Evolutionary conservation across 1,284 basidiomycete genomes (phyloP), one percentile per base, ranked within the genome.

Genomic region (Cerioporus squamosus): DNA sequence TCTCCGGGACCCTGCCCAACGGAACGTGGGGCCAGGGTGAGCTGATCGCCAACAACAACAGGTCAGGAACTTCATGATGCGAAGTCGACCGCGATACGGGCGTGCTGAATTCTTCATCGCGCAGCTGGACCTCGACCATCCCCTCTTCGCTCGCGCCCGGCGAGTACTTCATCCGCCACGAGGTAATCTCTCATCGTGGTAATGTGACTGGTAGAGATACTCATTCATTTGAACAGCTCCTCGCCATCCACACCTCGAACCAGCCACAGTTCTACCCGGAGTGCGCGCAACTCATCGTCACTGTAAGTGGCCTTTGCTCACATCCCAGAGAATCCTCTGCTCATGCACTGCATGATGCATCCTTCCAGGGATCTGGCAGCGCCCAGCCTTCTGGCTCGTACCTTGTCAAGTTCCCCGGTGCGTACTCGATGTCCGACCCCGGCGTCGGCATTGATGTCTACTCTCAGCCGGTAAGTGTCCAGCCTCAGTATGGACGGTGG

Each of bases 261-360:
- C 69, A 71, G 55, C 74, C 72, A 7, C 74, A 75, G 55, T 77
- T 77, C 67, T 77, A 78, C 60, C 73, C 74, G 20, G 74, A 77
- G 58, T 77, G 75, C 59, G 75, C 74, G 29, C 77, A 78, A 65
- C 58, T 77, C 14, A 68, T 66, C 40, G 36, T 77, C 26, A 77
- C 75, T 10, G 74, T 73, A 38, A 64, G 70, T 57, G 17, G 15
- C 2, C 3, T 17, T n/a, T n/a, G n/a, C n/a, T n/a, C n/a, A n/a
- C n/a, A n/a, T n/a, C n/a, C n/a, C 9, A 36, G 14, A 36, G 15
- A n/a, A 15, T 20, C 31, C 26, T 8, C 9, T n/a, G n/a, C 15
- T 33, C 0, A 9, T 10, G n/a, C 26, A 23, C 17, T 14, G 10
- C 10, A 9, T 8, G 14, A 3, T 14, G 10, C 10, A 9, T 8